A percentile compares a stretch with the other conserved stretches of the same genome.
phyloP scores from a whole-genome alignment of 768 basidiomycete genomes.

The Auriscalpium microsporum region DNA sequence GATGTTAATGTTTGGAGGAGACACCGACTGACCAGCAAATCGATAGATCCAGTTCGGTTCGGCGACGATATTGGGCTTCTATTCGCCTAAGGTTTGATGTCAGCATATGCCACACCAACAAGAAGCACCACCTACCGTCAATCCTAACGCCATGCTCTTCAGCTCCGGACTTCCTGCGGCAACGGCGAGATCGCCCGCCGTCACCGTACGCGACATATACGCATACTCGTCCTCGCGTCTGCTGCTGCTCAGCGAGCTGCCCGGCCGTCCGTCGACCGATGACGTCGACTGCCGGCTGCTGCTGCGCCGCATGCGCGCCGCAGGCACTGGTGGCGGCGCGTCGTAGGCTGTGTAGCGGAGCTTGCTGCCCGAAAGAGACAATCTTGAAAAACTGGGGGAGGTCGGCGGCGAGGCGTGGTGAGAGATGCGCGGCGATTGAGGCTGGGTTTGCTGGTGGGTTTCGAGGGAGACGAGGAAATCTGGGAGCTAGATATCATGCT shows the following conservation, averaged over 20 bases:
- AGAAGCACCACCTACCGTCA: conserved; percentile 4
- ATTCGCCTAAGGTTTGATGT: not conserved
- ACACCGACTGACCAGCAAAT: not conserved
- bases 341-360: conserved; percentile 69
- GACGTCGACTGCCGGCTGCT: conserved; percentile 23
- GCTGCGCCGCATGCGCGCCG: conserved; percentile 34
- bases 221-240: not conserved
- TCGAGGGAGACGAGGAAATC: conserved; percentile 54
- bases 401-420: conserved; percentile 11
- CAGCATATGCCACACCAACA: not conserved
- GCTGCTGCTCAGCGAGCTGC: not conserved
- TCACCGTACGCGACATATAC: conserved; percentile 10
- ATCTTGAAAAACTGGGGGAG: conserved; percentile 3
- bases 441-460: conserved; percentile 16
- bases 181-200: conserved; percentile 15
- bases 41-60: not conserved
- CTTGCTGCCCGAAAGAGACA: conserved; percentile 32
- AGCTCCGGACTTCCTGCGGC: conserved; percentile 15
- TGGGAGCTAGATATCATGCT: conserved; percentile 44
- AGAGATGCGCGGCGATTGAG: conserved; percentile 6
- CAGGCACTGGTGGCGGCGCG: conserved; percentile 35
- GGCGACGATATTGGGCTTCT: conserved; percentile 5
- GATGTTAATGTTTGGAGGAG: not conserved
- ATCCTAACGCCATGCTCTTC: conserved; percentile 1
- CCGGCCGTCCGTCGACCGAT: conserved; percentile 19